A percentile compares a stretch with the other conserved stretches of the same genome.
These are phyloP conservation scores for Dictyostelium capitatum DNA, from an alignment of 78 protist species.

Conservation along the genomic window DNA sequence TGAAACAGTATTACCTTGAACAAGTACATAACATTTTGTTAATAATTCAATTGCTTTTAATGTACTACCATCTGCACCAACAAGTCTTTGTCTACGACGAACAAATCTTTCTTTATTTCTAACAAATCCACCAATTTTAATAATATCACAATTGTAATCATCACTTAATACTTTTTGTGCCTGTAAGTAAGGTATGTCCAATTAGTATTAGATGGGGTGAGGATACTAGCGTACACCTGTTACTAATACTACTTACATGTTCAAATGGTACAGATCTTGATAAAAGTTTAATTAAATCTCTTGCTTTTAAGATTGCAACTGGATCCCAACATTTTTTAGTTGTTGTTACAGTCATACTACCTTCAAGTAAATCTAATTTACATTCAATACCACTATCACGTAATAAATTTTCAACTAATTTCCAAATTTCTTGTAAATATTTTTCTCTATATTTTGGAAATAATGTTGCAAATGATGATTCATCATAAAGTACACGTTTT, in stretches of 20 bases:
- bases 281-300: slow-evolving; percentile 95
- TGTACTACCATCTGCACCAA: slow-evolving; percentile 99
- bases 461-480: slow-evolving; percentile 93
- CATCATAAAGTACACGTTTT: slow-evolving; percentile 83
- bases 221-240: not conserved
- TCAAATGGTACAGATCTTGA: slow-evolving; percentile 95
- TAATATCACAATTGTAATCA: slow-evolving; percentile 95
- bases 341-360: slow-evolving; percentile 97
- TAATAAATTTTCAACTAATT: slow-evolving; percentile 81
- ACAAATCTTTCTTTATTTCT: slow-evolving; percentile 95
- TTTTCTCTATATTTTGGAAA: slow-evolving; percentile 97
- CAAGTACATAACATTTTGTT: slow-evolving; percentile 96
- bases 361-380: slow-evolving; percentile 95
- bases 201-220: too few species aligned
- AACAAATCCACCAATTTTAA: slow-evolving; percentile 92
- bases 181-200: too few species aligned
- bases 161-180: slow-evolving; percentile 92
- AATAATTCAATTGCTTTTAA: slow-evolving; percentile 97
- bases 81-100: slow-evolving; percentile 98
- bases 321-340: slow-evolving; percentile 99
- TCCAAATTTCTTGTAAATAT: slow-evolving; percentile 94
- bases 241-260: slow-evolving; percentile 68
- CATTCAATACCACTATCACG: slow-evolving; percentile 86
- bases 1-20: slow-evolving; percentile 99
- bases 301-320: slow-evolving; percentile 95